Evolutionary conservation across 2,329 filamentous ascomycete genomes (phyloP), one percentile per base, ranked within the genome.

Genomic region (Ceratocystis harringtonii): DNA sequence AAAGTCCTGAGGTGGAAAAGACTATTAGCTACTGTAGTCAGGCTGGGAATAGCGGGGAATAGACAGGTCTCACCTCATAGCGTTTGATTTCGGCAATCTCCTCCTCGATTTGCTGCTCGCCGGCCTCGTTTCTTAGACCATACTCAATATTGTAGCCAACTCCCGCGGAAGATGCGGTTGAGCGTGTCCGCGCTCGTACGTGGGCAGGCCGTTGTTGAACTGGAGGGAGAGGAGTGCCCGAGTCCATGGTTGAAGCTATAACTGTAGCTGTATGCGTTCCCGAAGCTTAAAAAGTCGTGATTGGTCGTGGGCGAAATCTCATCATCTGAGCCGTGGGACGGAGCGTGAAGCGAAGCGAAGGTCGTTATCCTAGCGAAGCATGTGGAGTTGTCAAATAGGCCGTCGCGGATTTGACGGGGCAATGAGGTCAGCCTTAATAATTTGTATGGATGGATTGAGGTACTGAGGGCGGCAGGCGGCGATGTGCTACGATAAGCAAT

Each of bases 21-120:
- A 45, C 32, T 12, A 19, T 25, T 17, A 58, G 55, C 32, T 12
- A 52, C 10, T 52, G 6, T n/a, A n/a, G 19, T 15, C 48, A 28
- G 10, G 10, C 36, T 41, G 36, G 10, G 36, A 28, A 52, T 25
- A 28, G 48, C 22, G 50, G 12, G 2, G 5, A n/a, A 19, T 12
- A 12, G 8, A 22, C 1, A 28, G 22, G 32, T 2, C 17, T 52
- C 6, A 86, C 84, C 78, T 96, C 94, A 77, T 99, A 99, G 77
- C 92, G 84, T 78, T 96, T 96, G 74, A 99, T 97, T 78, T 96
- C 88, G 30, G 89, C 92, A 73, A 99, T 96, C 77, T 99, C 94
- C 73, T 97, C 92, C 68, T 91, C 88, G 70, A 95, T 90, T 68
- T 87, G 84, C 68, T 86, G 83, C 71, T 89, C 84, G 44, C 28